A percentile compares a stretch with the other conserved stretches of the same genome.
phyloP scores from a whole-genome alignment of 2,329 filamentous ascomycete genomes.

The Pseudogymnoascus sp. region DNA sequence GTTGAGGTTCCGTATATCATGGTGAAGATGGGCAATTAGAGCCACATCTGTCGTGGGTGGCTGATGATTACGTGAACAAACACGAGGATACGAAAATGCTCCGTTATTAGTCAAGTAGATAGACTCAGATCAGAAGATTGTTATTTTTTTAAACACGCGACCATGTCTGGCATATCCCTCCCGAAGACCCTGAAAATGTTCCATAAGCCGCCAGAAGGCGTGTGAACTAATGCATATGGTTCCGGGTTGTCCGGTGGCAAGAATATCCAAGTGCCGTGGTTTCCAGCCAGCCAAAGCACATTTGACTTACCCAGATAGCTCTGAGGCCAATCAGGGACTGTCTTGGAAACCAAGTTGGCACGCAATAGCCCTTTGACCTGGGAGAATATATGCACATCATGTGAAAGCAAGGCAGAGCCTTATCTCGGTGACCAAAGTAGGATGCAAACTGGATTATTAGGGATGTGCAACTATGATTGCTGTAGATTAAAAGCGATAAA shows the following conservation, averaged over 20 bases:
- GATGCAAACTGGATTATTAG: neutral
- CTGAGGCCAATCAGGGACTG: neutral
- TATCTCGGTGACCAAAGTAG: constrained; percentile 1
- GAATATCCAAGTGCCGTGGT: neutral
- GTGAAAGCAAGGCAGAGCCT: constrained; percentile 4
- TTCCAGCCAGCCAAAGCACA: neutral
- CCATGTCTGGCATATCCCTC: neutral
- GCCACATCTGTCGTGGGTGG: neutral
- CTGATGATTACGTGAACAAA: neutral
- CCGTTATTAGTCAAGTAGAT: constrained; percentile 5
- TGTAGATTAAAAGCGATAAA: neutral
- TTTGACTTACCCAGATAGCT: neutral
- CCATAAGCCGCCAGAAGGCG: neutral
- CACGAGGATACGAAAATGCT: constrained; percentile 5
- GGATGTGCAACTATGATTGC: neutral
- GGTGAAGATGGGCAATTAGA: constrained; percentile 50
- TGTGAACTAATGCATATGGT: neutral
- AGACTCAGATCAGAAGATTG: neutral
- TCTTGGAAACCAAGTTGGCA: neutral
- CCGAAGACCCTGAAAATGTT: neutral
- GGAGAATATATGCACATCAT: neutral
- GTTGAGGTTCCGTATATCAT: constrained; percentile 97
- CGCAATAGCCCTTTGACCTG: neutral
- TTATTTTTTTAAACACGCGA: constrained; percentile 3
- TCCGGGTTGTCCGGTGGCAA: neutral